These are phyloP conservation scores for Talaromyces adpressus DNA, from an alignment of 495 filamentous ascomycete genomes.

Conservation along the genomic window DNA sequence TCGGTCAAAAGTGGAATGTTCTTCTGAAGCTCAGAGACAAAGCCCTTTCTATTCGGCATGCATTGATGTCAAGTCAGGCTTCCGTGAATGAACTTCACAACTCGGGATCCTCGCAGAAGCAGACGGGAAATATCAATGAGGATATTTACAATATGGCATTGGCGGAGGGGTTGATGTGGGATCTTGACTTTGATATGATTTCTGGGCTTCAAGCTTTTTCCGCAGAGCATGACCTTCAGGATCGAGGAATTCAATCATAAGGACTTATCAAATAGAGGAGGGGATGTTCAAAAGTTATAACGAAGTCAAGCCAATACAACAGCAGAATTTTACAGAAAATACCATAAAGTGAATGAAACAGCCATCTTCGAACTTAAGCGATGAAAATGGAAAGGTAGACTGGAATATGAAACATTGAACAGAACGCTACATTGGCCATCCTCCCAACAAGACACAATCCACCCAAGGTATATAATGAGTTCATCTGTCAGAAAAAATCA, in stretches of 20 bases:
- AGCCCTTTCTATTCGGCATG: conserved; percentile 16
- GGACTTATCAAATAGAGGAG: neutral
- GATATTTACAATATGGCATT: neutral
- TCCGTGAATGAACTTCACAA: neutral
- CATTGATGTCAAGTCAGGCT: neutral
- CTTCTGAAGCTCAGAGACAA: conserved; percentile 19
- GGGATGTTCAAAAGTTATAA: neutral
- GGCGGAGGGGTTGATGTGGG: conserved; percentile 1
- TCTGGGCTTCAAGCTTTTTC: neutral
- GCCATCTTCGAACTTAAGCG: neutral
- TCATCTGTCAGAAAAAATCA: neutral
- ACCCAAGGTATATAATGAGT: neutral
- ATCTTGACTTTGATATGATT: neutral
- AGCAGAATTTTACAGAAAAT: neutral
- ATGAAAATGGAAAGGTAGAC: neutral
- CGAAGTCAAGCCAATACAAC: neutral
- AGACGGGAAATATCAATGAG: neutral
- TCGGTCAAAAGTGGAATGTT: conserved; percentile 18
- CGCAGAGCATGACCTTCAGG: neutral
- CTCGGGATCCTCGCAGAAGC: neutral
- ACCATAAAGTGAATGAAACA: neutral
- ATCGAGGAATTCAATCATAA: neutral
- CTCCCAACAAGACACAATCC: neutral
- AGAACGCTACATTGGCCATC: neutral
- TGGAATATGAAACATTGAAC: neutral